Base-by-base conservation (phyloP, 1,284 basidiomycete genomes). In the Trichosporon sp. region DNA sequence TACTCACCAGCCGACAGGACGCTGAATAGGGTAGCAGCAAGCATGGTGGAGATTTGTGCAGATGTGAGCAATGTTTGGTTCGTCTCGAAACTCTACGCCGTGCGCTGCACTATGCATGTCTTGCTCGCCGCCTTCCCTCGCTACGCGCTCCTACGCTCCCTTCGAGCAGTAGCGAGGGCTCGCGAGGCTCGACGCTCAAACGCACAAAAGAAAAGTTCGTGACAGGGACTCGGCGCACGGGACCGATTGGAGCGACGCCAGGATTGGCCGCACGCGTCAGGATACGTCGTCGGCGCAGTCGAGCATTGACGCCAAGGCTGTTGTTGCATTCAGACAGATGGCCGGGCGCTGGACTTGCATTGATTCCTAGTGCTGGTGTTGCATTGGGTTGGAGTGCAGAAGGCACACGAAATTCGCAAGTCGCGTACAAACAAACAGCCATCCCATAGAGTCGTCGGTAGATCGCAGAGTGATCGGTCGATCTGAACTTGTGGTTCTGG, bases 11-110 rank as follows among this genome's bases (percentile, higher is more conserved):
- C 59, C 31, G 59, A 63, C 16, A 63, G 59, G 59, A 63, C 59
- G 32, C 59, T 63, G 59, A 63, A 37, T 32, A 63, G 59, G 59
- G 59, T n/a, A 63, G 59, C 59, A 10, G 59, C 59, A 32, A 63
- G 59, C 59, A 63, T 63, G 59, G 59, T 63, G 31, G 35, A 37
- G 35, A 21, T 4, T 26, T 63, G 59, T n/a, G 59, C 5, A 35
- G 32, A 8, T 54, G 51, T 26, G 16, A 61, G 56, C 56, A 35
- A 61, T 31, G 26, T 31, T 61, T 61, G 26, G 56, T 61, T 37
- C 35, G 35, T 61, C 56, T 16, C 6, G 11, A 21, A 35, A 16
- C 35, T 37, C 35, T 37, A 37, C 35, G 35, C 35, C 35, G 35
- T 37, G 35, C 35, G 59, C 16, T 54, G 26, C 2, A 26, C 26